Base-by-base conservation (phyloP, 1,139 yeast species). In the Scheffersomyces segobiensis region DNA sequence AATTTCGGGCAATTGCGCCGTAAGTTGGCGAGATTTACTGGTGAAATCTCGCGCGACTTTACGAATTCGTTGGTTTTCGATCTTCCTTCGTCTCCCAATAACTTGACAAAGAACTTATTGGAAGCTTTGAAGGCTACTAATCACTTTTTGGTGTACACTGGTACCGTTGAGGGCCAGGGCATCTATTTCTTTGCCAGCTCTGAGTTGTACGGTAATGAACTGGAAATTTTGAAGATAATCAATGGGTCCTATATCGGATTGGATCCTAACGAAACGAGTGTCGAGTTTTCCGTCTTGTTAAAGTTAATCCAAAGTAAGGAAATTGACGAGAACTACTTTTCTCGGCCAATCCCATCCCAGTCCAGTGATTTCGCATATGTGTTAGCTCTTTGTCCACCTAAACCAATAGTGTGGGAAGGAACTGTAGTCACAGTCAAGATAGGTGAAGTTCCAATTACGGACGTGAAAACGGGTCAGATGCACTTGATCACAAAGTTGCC, bases 361-460 rank as follows among this genome's bases (percentile, higher is more conserved):
- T 65, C 73, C 0, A 74, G 74, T 42, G 82, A 78, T 21, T 71
- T 76, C 56, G 87, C 91, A 0, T 92, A 92, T 65, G 83, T 93
- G 18, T 68, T 93, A 47, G 88, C 93, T 0, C 75, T 93, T 22
- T 87, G 91, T 66, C 95, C 97, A 1, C 84, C 88, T 17, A 91
- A 91, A 66, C 96, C 98, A 0, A 83, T 93, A 69, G 86, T 91
- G 39, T 93, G 98, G 98, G 95, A 91, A 63, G 98, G 98, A 2
- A 82, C 84, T 24, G 87, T 89, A 61, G 83, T 88, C 47, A 84
- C 86, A 55, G 71, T 91, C 19, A 83, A 85, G 22, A 72, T 87
- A 50, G 77, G 78, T 49, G 72, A 73, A 6, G 79, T 78, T 1
- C 83, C 84, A 1, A 76, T 80, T 6, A 73, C 80, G 5, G 84